Base-by-base conservation (phyloP, 306 rosid species). In the Trifolium dubium region DNA sequence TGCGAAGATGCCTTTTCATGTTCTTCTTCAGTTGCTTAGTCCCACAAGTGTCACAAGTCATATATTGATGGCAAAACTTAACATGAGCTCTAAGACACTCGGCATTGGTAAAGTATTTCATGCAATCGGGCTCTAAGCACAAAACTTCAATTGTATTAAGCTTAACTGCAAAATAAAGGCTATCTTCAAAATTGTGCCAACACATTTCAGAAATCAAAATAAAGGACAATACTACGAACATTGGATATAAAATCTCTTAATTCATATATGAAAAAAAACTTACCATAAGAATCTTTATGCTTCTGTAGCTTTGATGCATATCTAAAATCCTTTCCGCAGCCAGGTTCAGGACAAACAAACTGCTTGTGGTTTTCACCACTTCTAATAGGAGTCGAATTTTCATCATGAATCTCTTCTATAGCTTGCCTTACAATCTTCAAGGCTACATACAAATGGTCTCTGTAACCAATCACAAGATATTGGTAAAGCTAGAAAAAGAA, bases 261-360 rank as follows among this genome's bases (percentile, higher is more conserved):
- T 1, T 66, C 46, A 37, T 1, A 13, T 3, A 35, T 23, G 5
- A 11, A 74, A 18, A 4, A 7, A n/a, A 71, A 70, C 86, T 19
- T 72, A 74, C 98, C 96, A 83, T 92, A 96, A 69, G 98, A 92
- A 74, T 74, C 85, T 75, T 87, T 86, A 62, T 92, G 98, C 76
- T 77, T 87, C 31, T 3, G 84, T 69, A 90, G 79, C 82, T 10
- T 58, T 3, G 98, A 88, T 13, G 85, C 85, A 87, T 23, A 83
- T 79, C 50, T 80, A 76, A 92, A 92, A 28, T 70, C 88, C 82
- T 92, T 92, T 60, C 88, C 95, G 49, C 98, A 90, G 3, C 92
- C 98, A 35, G 37, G 60, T 83, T 88, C 93, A 0, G 76, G 85
- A 86, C 97, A 93, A 29, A 81, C 73, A 73, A 58, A 56, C 87